Percentiles rank a stretch among this genome's conserved stretches.
Conservation (phyloP, 306 rosid genomes). For the Neltuma alba region DNA sequence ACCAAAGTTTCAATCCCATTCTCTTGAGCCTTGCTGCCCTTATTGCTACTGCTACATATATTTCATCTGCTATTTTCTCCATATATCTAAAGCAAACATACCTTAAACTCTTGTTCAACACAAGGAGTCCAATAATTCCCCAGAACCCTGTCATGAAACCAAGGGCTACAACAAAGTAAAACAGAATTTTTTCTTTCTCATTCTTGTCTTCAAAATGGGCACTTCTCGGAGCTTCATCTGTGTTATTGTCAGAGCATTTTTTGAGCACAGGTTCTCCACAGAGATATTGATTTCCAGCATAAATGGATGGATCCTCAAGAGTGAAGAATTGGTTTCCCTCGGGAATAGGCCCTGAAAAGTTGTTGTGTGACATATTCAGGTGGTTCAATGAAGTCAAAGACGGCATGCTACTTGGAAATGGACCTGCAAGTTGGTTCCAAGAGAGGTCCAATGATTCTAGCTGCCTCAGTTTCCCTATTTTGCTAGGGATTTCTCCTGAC, state of each 20-base stretch:
- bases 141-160: conserved; percentile 12
- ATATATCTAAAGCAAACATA: background rate
- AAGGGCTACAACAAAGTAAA: background rate
- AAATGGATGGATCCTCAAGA: background rate
- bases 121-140: background rate
- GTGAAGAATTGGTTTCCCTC: conserved; percentile 21
- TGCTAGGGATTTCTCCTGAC: conserved; percentile 4
- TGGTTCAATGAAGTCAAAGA: conserved; percentile 19
- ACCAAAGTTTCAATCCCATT: background rate
- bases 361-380: conserved; percentile 34
- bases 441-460: conserved; percentile 27
- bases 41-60: background rate
- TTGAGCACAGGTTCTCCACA: background rate
- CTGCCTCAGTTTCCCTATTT: background rate
- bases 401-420: conserved; percentile 31
- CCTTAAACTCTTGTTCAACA: background rate
- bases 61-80: background rate
- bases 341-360: conserved; percentile 29
- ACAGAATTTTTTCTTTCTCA: background rate
- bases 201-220: background rate
- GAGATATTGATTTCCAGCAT: background rate
- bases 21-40: conserved; percentile 17
- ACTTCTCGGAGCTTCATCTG: background rate
- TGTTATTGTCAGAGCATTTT: background rate
- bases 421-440: conserved; percentile 21